Percentiles rank a stretch among this genome's conserved stretches.
Conservation (phyloP, 1,284 basidiomycete species). For the Pseudozyma thailandica region DNA sequence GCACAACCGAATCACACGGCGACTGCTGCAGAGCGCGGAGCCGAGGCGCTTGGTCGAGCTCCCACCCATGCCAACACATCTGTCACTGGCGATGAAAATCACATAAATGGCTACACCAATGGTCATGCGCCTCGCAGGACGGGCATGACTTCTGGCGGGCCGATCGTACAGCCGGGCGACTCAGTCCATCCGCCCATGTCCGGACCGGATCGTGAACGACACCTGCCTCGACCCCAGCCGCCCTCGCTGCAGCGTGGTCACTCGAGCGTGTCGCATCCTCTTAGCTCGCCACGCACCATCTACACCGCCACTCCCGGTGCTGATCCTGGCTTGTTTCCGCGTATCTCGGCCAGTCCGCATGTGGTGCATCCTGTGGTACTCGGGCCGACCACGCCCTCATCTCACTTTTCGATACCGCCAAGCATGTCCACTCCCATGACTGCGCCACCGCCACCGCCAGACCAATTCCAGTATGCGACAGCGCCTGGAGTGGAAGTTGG, state of each 20-base stretch:
- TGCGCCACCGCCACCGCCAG: neutral
- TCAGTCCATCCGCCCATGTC: constrained; percentile 1
- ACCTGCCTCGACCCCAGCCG: constrained; percentile 7
- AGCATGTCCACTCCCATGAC: neutral
- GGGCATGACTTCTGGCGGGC: neutral
- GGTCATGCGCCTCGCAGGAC: constrained; percentile 1
- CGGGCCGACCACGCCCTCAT: constrained; percentile 18
- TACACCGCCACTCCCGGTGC: constrained; percentile 23
- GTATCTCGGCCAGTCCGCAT: constrained; percentile 22
- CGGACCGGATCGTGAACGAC: constrained; percentile 8
- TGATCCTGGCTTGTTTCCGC: constrained; percentile 20
- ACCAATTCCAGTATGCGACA: constrained; percentile 17
- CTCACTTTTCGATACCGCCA: constrained; percentile 21
- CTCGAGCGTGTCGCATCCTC: constrained; percentile 17
- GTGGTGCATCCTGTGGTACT: neutral
- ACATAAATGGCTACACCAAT: neutral
- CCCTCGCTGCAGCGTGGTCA: constrained; percentile 17
- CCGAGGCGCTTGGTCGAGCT: neutral
- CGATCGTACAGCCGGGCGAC: neutral
- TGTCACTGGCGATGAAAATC: neutral
- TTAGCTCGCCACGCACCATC: constrained; percentile 33
- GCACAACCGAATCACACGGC: neutral
- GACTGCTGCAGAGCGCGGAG: neutral
- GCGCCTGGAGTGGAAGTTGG: constrained; percentile 20
- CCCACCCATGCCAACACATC: neutral